Evolutionary conservation across 306 rosid species (phyloP).

Genomic region (Aeschynomene evenia): DNA sequence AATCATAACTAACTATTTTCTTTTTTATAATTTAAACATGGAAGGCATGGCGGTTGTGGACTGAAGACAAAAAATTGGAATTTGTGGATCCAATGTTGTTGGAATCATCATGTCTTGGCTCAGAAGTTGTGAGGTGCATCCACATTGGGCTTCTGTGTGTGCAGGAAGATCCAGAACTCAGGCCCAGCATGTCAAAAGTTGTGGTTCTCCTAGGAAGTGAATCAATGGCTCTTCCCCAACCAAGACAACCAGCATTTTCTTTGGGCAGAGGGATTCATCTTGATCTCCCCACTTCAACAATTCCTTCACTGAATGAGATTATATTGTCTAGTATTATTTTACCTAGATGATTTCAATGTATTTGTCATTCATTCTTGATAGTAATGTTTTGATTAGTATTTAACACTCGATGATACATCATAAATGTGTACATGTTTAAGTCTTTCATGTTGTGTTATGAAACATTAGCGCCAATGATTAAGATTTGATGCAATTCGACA

Average conservation of each 20-base stretch:
- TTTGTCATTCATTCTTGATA: neutral
- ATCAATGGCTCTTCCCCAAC: constrained; percentile 41
- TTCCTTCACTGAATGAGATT: constrained; percentile 21
- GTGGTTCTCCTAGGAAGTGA: constrained; percentile 41
- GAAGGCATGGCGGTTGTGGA: constrained; percentile 58
- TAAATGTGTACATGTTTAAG: neutral
- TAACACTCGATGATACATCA: neutral
- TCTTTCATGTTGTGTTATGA: no score
- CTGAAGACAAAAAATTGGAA: constrained; percentile 42
- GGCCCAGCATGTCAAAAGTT: constrained; percentile 55
- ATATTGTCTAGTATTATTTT: constrained; percentile 22
- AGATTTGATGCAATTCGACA: no score
- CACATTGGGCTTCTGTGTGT: constrained; percentile 58
- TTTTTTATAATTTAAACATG: neutral
- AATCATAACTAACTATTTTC: neutral
- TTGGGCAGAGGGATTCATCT: constrained; percentile 11
- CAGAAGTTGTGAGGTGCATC: constrained; percentile 40
- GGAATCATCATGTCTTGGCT: constrained; percentile 17
- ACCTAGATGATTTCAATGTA: constrained; percentile 16
- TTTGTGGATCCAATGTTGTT: constrained; percentile 44
- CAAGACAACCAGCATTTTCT: constrained; percentile 48
- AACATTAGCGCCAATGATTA: no score
- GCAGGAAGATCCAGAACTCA: constrained; percentile 50
- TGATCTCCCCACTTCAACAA: constrained; percentile 9
- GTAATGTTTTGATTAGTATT: neutral